phyloP scores from a whole-genome alignment of 2,329 filamentous ascomycete species.

The Lasiodiplodia gonubiensis region DNA sequence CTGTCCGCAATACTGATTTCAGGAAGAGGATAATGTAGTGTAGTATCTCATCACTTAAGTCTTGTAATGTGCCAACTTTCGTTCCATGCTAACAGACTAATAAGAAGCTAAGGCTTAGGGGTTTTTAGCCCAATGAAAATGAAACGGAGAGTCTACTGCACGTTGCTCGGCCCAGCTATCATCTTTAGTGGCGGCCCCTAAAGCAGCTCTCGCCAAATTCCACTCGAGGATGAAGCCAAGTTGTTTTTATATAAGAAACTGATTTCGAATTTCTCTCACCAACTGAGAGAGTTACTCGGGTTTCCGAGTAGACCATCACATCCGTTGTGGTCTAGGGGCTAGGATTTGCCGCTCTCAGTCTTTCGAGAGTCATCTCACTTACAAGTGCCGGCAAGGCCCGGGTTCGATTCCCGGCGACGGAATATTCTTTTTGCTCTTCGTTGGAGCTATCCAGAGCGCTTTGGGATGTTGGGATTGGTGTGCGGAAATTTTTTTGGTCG shows the following conservation, averaged over 20 bases:
- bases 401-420: slow-evolving; percentile 26
- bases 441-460: background rate
- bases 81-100: too few species aligned
- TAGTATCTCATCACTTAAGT: background rate
- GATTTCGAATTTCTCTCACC: accelerated
- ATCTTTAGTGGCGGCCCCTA: too few species aligned
- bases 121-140: too few species aligned
- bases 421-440: slow-evolving; percentile 10
- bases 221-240: background rate
- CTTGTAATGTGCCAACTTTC: too few species aligned
- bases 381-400: slow-evolving; percentile 24
- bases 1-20: background rate
- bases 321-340: slow-evolving; percentile 27
- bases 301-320: slow-evolving; percentile 13
- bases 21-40: background rate
- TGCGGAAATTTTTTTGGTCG: background rate
- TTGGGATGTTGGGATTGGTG: background rate
- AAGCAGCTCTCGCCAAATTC: background rate
- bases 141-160: too few species aligned
- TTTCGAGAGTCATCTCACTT: slow-evolving; percentile 11
- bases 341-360: slow-evolving; percentile 25
- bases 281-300: slow-evolving; percentile 12
- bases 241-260: background rate
- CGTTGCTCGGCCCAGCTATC: too few species aligned
- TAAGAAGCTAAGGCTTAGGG: too few species aligned